Percentiles rank a stretch among this genome's conserved stretches.
phyloP scores from a whole-genome alignment of 306 rosid species.

The Psophocarpus tetragonolobus region DNA sequence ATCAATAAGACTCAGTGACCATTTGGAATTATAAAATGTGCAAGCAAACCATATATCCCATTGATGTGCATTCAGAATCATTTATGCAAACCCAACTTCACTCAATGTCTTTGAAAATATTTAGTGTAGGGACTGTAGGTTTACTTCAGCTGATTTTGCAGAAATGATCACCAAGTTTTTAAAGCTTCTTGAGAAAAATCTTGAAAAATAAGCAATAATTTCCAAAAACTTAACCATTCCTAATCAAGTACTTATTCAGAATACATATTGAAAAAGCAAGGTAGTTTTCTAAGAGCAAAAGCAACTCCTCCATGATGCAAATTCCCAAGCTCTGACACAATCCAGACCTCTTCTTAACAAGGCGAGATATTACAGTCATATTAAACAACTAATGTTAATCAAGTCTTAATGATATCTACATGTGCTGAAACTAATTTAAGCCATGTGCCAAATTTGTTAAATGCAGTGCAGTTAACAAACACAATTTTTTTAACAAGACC shows the following conservation, averaged over 20 bases:
- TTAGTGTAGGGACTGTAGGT: not conserved
- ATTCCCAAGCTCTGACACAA: not conserved
- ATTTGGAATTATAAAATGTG: not conserved
- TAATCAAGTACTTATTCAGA: not conserved
- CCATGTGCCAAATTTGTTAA: not conserved
- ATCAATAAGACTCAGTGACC: not conserved
- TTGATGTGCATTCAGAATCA: not conserved
- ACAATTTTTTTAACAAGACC: not conserved
- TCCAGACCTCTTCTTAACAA: not conserved
- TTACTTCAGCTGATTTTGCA: not conserved
- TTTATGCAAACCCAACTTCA: constrained; percentile 7
- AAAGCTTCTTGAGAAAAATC: not conserved
- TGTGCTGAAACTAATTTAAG: not conserved
- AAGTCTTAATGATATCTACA: not conserved
- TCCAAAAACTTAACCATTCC: not conserved
- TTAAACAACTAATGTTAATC: not conserved
- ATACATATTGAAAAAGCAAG: not conserved
- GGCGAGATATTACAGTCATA: not conserved
- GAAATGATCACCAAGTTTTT: not conserved
- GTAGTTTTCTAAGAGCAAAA: not conserved
- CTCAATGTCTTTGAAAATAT: not conserved
- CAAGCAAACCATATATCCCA: not conserved
- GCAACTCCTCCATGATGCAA: not conserved
- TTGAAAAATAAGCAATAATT: not conserved
- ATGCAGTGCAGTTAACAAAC: not conserved